Base-by-base conservation (phyloP, 2,329 filamentous ascomycete genomes). In the Diaporthe amygdali region DNA sequence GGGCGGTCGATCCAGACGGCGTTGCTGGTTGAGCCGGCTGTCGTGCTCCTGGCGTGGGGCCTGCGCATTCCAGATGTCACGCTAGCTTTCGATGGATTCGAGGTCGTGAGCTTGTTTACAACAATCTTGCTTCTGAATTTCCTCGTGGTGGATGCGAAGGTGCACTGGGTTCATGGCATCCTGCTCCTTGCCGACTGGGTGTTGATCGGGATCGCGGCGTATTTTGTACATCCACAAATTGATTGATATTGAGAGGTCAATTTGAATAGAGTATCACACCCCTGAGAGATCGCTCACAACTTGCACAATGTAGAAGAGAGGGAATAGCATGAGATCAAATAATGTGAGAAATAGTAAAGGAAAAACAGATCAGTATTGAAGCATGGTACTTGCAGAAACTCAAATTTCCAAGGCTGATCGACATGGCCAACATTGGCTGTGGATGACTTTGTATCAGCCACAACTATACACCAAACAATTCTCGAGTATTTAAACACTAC, bases 181-280 rank as follows among this genome's bases (percentile, higher is more conserved):
- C 30, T 72, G 37, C 39, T 63, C 6, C 44, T 72, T 15, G 68
- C 44, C 25, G 71, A 64, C 20, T 70, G 71, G 52, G 59, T 67
- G n/a, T 15, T 70, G 12, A 70, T 68, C 5, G 68, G 67, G 4
- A 70, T 68, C 5, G 51, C 71, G 22, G 67, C 71, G 8, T 67
- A 66, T 6, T 70, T 70, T 66, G 68, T 63, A 7, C 47, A 49
- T 17, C 47, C 34, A 4, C 46, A 66, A 20, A 30, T 66, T 10
- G 9, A 66, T 9, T 54, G 25, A 66, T 3, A 27, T n/a, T n/a
- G n/a, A n/a, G n/a, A n/a, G n/a, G n/a, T n/a, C n/a, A n/a, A n/a
- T n/a, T n/a, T n/a, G n/a, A n/a, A n/a, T n/a, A n/a, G n/a, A n/a
- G n/a, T n/a, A n/a, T n/a, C n/a, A n/a, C n/a, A n/a, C n/a, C n/a